Evolutionary conservation across 2,329 filamentous ascomycete species (phyloP), one percentile per base, ranked within the genome.

Genomic region (Pyrenochaeta sp.): DNA sequence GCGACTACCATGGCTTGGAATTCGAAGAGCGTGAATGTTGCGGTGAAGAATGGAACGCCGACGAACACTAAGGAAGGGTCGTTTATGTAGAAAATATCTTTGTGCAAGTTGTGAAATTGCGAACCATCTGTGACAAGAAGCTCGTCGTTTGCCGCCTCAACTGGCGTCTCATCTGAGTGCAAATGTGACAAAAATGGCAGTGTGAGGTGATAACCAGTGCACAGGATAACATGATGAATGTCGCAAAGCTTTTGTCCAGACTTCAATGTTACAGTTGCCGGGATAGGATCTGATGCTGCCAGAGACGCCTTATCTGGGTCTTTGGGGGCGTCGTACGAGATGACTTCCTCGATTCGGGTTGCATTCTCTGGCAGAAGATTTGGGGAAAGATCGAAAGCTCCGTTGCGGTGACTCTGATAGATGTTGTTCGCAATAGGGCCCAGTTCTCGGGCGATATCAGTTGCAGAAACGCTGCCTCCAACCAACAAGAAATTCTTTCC

Each of bases 51-150:
- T 0, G 86, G 87, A 0, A 87, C 83, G 0, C 88, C 88, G 15
- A 90, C 77, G 57, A 90, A 90, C 0, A 80, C 76, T 0, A 90
- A 75, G 0, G 85, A 83, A 0, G 87, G 86, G 54, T 90, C 87
- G 0, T 82, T 81, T 37, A 90, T 89, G 71, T 90, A 90, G 67
- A 89, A 90, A 12, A 90, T 86, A 66, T 91, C 88, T 52, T 85
- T 85, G 76, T 90, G 85, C 1, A 90, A 76, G 59, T 90, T 90
- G 63, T 90, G 88, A 2, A 79, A 69, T 67, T 86, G 84, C 11
- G 80, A 81, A 1, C 88, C 88, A 39, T 90, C 85, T 0, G 85
- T 90, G 4, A 91, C 83, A 0, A 91, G 75, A 0, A 85, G 71
- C 0, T 69, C 75, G 0, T 85, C 79, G 32, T 81, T 77, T 0